Base-by-base conservation (phyloP, 169 alveolate genomes). In the Plasmodium reichenowi region DNA sequence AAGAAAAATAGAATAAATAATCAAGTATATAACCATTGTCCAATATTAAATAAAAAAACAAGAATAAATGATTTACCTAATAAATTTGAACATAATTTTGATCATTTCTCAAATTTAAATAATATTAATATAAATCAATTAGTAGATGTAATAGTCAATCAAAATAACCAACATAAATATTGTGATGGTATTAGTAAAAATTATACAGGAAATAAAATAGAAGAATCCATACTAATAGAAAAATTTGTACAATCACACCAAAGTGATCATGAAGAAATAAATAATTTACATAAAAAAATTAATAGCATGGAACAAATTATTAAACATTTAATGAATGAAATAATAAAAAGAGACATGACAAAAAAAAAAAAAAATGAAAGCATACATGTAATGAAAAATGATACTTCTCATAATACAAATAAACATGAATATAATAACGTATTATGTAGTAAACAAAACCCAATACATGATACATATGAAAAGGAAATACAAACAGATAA, bases 271-370 rank as follows among this genome's bases (percentile, higher is more conserved):
- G 73, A 64, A 12, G 67, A 85, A 54, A n/a, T 85, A 66, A 50
- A 59, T 17, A 85, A 72, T 60, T 85, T 85, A 43, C 24, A 43
- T 22, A 85, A 58, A 85, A 85, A 85, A 64, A 24, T 85, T 12
- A 71, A 29, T 15, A 85, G 92, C 56, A 85, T 85, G 92, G 92
- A 85, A 38, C 47, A 70, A 29, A 47, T 85, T 60, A 85, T 85
- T 26, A 85, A 85, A 60, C 75, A 85, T 62, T 85, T 85, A 47
- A 71, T 85, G 32, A 52, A 60, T 22, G 92, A 85, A 71, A 85
- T 85, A 38, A 26, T 59, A 38, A 71, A 60, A 64, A 70, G 86
- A 45, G 92, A 85, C 62, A 58, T 85, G 58, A 62, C 13, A 20
- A 38, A 47, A 38, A 83, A 15, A 45, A 8, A 52, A 59, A 8